phyloP scores from a whole-genome alignment of 108 stramenopile species.

The Nannochloropsis granulata region DNA sequence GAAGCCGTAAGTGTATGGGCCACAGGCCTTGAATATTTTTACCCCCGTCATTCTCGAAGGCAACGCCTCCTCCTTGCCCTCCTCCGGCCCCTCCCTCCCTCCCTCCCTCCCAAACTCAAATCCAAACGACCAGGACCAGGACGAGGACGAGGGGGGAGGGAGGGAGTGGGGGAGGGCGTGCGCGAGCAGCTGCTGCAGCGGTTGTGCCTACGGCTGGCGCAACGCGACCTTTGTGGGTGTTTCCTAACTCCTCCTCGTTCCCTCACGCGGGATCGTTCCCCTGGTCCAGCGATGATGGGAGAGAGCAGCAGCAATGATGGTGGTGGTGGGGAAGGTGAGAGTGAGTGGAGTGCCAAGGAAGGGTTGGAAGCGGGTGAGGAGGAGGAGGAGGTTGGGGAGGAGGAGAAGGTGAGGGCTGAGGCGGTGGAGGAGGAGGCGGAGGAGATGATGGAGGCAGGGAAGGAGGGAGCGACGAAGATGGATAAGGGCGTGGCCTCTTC shows the following conservation, averaged over 20 bases:
- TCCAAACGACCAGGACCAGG: no score
- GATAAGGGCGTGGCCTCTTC: not conserved
- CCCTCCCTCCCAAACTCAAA: no score
- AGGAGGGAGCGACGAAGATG: no score
- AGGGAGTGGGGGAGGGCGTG: not conserved
- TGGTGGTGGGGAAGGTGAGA: not conserved
- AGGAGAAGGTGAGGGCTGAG: no score
- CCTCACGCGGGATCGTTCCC: not conserved
- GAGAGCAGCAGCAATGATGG: not conserved
- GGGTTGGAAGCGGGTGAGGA: not conserved
- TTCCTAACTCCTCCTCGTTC: not conserved
- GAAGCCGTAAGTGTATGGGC: not conserved
- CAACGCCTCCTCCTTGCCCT: not conserved
- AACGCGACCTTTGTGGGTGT: not conserved
- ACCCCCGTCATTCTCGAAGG: not conserved
- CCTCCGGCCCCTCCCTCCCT: not conserved
- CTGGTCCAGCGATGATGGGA: not conserved
- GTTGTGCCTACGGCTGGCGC: not conserved
- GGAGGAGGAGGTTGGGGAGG: no score
- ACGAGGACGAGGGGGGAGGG: no score
- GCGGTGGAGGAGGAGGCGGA: no score
- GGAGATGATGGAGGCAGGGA: no score
- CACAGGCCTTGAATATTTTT: not conserved
- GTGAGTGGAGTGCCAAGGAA: not conserved
- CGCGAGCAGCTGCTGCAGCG: not conserved